phyloP scores from a whole-genome alignment of 139 green algal species.

The Astrephomene gubernaculifera region DNA sequence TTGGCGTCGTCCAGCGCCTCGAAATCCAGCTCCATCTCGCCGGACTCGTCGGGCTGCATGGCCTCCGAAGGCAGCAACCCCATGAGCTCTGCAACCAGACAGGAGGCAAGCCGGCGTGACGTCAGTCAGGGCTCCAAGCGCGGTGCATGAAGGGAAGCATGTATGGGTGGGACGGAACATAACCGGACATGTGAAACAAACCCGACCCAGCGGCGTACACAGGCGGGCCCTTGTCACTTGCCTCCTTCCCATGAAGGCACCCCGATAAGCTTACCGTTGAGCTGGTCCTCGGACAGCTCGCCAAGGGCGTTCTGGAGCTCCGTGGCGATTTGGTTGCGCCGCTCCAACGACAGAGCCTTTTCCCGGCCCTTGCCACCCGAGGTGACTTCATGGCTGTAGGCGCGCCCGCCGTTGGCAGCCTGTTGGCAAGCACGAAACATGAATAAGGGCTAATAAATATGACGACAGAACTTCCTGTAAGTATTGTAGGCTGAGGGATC shows the following conservation, averaged over 20 bases:
- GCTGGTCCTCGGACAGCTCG: constrained; percentile 35
- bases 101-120: too few species aligned
- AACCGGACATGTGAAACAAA: too few species aligned
- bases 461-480: too few species aligned
- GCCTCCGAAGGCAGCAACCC: constrained; percentile 25
- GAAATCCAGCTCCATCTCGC: constrained; percentile 47
- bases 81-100: constrained; percentile 50
- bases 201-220: too few species aligned
- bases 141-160: too few species aligned
- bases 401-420: constrained; percentile 20
- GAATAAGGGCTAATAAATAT: too few species aligned
- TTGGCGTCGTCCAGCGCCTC: constrained; percentile 44
- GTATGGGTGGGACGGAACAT: too few species aligned
- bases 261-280: constrained; percentile 32
- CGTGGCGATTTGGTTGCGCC: constrained; percentile 36
- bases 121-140: too few species aligned
- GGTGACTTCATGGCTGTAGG: constrained; percentile 44
- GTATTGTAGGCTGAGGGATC: too few species aligned
- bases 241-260: too few species aligned
- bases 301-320: constrained; percentile 39
- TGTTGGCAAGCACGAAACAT: too few species aligned
- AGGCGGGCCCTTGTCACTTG: too few species aligned
- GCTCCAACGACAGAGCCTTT: constrained; percentile 21
- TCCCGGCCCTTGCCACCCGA: constrained; percentile 34
- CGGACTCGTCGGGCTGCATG: constrained; percentile 40